phyloP scores from a whole-genome alignment of 257 asterid genomes.

The Solanum virginianum region DNA sequence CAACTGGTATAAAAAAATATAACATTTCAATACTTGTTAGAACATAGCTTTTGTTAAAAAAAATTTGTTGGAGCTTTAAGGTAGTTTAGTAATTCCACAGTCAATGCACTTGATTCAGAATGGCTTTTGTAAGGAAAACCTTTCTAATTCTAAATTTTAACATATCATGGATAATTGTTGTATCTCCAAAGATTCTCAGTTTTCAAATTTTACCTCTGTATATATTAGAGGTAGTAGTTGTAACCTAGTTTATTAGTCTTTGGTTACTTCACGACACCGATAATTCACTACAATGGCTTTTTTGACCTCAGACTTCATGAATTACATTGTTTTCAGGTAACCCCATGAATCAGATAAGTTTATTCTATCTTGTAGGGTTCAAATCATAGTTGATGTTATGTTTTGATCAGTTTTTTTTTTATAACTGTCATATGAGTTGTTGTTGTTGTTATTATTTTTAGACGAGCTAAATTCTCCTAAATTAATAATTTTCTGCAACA shows the following conservation, averaged over 20 bases:
- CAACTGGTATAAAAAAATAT: background rate
- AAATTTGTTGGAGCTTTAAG: background rate
- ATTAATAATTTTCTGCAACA: no score
- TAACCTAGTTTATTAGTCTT: no score
- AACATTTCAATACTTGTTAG: background rate
- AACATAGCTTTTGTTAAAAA: background rate
- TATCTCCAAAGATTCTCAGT: no score
- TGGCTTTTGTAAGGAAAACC: background rate
- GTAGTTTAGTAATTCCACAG: background rate
- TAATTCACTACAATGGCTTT: constrained; percentile 31
- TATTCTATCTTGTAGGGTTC: background rate
- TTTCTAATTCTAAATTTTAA: no score
- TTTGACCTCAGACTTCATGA: constrained; percentile 56
- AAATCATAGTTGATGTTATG: background rate
- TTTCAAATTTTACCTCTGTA: background rate
- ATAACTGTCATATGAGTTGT: no score
- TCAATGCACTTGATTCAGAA: background rate
- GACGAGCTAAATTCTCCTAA: background rate
- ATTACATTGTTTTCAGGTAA: constrained; percentile 76
- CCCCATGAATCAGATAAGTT: constrained; percentile 71
- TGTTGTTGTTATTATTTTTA: background rate
- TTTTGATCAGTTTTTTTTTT: no score
- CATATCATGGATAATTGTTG: no score
- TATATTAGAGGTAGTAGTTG: background rate
- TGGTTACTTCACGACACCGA: no score